phyloP scores from a whole-genome alignment of 495 filamentous ascomycete species.

The Aspergillus wentii region DNA sequence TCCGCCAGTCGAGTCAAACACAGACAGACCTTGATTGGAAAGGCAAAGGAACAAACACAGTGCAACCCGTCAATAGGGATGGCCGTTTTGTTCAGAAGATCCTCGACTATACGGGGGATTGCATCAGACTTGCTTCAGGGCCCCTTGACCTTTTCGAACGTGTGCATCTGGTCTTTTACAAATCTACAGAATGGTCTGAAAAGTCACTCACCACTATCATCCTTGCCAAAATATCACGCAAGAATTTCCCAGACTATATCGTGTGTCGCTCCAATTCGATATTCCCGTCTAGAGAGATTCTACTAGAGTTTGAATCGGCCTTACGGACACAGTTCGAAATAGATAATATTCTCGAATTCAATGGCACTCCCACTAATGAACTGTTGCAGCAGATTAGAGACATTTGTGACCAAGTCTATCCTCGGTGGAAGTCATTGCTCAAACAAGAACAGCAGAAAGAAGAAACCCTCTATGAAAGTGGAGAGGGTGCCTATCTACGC shows the following conservation, averaged over 20 bases:
- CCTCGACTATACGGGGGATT: slow-evolving; percentile 71
- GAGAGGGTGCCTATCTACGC: slow-evolving; percentile 87
- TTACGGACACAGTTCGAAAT: slow-evolving; percentile 78
- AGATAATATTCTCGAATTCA: slow-evolving; percentile 80
- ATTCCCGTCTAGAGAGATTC: slow-evolving; percentile 65
- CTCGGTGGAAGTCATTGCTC: slow-evolving; percentile 73
- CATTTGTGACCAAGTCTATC: slow-evolving; percentile 69
- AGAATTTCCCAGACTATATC: slow-evolving; percentile 86
- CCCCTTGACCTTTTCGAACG: slow-evolving; percentile 85
- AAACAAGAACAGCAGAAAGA: slow-evolving; percentile 76
- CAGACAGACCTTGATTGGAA: slow-evolving; percentile 67
- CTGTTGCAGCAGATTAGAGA: slow-evolving; percentile 64
- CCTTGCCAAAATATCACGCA: slow-evolving; percentile 76
- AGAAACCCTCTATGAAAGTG: slow-evolving; percentile 70
- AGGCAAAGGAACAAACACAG: slow-evolving; percentile 48
- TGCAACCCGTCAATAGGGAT: slow-evolving; percentile 47
- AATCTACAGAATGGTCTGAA: slow-evolving; percentile 95
- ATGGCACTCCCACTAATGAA: slow-evolving; percentile 62
- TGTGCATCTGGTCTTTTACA: slow-evolving; percentile 92
- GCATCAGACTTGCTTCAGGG: slow-evolving; percentile 70
- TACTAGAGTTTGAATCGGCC: slow-evolving; percentile 87
- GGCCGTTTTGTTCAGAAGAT: slow-evolving; percentile 70
- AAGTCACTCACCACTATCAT: slow-evolving; percentile 96
- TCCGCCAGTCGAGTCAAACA: slow-evolving; percentile 64
- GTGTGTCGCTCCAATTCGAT: slow-evolving; percentile 88